Percentiles rank a stretch among this genome's conserved stretches.
Evolutionary conservation across 768 basidiomycete genomes (phyloP).

Genomic region (Rhizopogon vinicolor): DNA sequence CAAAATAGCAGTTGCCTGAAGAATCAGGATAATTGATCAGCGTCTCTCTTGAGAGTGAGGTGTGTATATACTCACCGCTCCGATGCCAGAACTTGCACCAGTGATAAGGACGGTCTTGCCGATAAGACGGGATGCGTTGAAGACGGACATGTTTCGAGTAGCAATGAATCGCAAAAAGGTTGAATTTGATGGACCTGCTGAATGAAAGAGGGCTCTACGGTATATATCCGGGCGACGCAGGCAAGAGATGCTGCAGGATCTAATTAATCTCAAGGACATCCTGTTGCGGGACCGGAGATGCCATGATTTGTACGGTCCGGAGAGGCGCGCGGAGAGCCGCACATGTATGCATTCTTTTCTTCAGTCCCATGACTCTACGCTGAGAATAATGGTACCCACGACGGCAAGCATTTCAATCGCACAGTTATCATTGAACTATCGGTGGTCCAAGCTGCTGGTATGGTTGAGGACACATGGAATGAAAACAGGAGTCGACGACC

Average conservation of each 20-base stretch:
- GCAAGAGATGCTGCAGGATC: not conserved
- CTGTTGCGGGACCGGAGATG: not conserved
- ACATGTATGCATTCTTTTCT: not conserved
- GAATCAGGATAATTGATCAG: not conserved
- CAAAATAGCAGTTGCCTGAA: constrained; percentile 78
- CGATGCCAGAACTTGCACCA: constrained; percentile 87
- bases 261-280: not conserved
- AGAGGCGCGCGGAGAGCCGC: constrained; percentile 7
- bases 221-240: not conserved
- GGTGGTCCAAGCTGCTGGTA: constrained; percentile 43
- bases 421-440: constrained; percentile 6
- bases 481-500: constrained; percentile 26
- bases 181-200: not conserved
- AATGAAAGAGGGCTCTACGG: not conserved
- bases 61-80: constrained; percentile 54
- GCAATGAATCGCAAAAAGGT: not conserved
- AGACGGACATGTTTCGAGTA: constrained; percentile 61
- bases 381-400: not conserved
- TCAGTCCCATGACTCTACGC: constrained; percentile 5
- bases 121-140: constrained; percentile 74
- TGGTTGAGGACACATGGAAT: constrained; percentile 53
- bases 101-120: constrained; percentile 88
- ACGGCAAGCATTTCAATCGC: constrained; percentile 4
- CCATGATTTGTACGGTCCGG: constrained; percentile 3
- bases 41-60: not conserved